Evolutionary conservation across 2,329 filamentous ascomycete genomes (phyloP), one percentile per base, ranked within the genome.

Genomic region (Allantophomopsis lycopodina): DNA sequence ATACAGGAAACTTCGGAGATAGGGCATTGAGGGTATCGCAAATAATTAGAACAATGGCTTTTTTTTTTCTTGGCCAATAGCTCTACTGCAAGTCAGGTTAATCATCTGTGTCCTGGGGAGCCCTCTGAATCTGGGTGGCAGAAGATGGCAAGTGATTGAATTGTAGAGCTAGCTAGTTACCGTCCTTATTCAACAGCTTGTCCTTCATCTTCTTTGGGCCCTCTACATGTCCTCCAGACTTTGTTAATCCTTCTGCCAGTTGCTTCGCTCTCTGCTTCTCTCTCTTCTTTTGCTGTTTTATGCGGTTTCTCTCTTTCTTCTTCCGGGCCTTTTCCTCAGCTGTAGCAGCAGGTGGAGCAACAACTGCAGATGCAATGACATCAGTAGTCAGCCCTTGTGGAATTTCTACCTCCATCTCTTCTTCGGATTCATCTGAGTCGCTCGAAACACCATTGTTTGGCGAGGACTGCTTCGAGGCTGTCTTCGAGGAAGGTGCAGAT

Each of bases 221-320:
- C 12, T 32, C 36, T 3, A 14, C 21, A 20, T 38, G 21, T 13
- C 21, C 36, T 31, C 18, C 21, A 10, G 21, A 15, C 23, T 14
- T 30, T 14, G 21, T 23, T n/a, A 10, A 31, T 38, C 4, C 23
- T 15, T 17, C 36, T 23, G 14, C 14, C 35, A 16, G 6, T 14
- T 23, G 18, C 38, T 47, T 45, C 23, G 40, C 36, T 12, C 41
- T 35, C 28, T 42, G 43, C 43, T 40, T 50, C 41, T 46, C 46
- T 20, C 47, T 48, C 34, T 43, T 48, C 31, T 45, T 48, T 23
- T 47, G 44, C 36, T 43, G 39, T 23, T 42, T 47, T 28, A 42
- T 47, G 33, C 39, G 39, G 30, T 42, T 42, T n/a, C 42, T 43
- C 14, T 40, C 34, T 41, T 41, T 40, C 15, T 40, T 38, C 21